These are phyloP conservation scores for Rhodomyrtus tomentosa DNA, from an alignment of 345 rosid genomes.

Conservation along the genomic window DNA sequence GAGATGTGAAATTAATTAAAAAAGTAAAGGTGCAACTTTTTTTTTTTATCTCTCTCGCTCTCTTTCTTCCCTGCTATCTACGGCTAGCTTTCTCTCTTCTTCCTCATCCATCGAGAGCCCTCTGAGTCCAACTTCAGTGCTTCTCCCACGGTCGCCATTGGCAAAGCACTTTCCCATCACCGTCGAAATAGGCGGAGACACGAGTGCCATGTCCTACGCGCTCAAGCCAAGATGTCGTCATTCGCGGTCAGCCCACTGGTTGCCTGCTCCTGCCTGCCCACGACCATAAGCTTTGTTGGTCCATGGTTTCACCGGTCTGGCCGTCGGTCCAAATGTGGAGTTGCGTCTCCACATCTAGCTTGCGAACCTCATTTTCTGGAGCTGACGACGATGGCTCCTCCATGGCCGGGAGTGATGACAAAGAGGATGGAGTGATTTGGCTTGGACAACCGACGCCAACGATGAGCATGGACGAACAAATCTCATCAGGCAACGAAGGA, in stretches of 20 bases:
- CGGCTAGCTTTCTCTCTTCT: neutral
- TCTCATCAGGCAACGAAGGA: neutral
- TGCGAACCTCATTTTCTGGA: neutral
- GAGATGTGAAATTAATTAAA: neutral
- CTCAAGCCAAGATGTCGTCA: neutral
- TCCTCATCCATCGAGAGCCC: neutral
- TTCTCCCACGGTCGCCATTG: neutral
- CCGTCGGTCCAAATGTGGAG: neutral
- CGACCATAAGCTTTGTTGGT: neutral
- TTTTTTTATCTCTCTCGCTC: neutral
- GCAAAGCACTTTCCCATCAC: neutral
- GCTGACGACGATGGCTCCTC: neutral
- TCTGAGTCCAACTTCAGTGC: neutral
- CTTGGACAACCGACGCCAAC: neutral
- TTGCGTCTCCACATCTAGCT: neutral
- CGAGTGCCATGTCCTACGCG: accelerated
- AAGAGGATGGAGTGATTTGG: neutral
- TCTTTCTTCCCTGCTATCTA: neutral
- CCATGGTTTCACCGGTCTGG: neutral
- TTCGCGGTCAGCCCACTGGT: neutral
- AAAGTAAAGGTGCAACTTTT: accelerated
- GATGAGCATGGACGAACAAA: neutral
- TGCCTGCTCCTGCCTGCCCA: neutral
- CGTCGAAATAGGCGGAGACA: neutral
- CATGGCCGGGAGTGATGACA: accelerated